These are phyloP conservation scores for Komagataella pastoris DNA, from an alignment of 805 yeast genomes.

Conservation along the genomic window DNA sequence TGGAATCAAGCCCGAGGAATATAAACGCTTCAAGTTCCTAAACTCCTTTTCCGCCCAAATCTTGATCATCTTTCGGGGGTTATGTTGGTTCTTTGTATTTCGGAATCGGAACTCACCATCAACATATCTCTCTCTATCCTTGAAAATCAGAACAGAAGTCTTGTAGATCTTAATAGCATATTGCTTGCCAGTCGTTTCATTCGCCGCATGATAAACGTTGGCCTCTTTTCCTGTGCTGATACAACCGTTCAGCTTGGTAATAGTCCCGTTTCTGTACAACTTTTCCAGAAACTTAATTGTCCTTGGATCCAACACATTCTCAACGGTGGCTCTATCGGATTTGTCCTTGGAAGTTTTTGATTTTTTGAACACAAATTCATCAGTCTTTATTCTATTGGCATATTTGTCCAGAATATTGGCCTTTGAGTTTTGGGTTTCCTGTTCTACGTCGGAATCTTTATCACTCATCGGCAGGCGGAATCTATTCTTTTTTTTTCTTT, in stretches of 20 bases:
- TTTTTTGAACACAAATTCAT: conserved; percentile 37
- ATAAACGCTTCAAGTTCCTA: conserved; percentile 75
- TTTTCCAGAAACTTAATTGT: conserved; percentile 75
- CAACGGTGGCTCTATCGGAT: conserved; percentile 92
- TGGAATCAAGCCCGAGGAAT: conserved; percentile 62
- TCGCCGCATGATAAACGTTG: conserved; percentile 81
- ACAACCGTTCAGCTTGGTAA: conserved; percentile 85
- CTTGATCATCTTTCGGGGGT: conserved; percentile 95
- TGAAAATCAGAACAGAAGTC: conserved; percentile 93
- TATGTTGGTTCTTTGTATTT: conserved; percentile 71
- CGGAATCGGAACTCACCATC: conserved; percentile 93
- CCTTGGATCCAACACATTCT: conserved; percentile 91
- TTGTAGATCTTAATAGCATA: conserved; percentile 90
- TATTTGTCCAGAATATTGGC: conserved; percentile 45
- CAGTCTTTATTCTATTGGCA: conserved; percentile 52
- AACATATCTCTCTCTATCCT: conserved; percentile 91
- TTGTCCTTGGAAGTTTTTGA: conserved; percentile 63
- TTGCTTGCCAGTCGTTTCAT: conserved; percentile 33
- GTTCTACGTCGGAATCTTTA: neutral
- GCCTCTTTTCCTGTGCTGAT: conserved; percentile 97
- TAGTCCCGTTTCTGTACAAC: conserved; percentile 70
- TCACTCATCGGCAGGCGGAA: neutral
- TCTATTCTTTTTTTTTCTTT: neutral
- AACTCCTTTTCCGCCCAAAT: conserved; percentile 99
- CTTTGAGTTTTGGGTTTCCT: conserved; percentile 16